These are phyloP conservation scores for Lasiosphaeria ovina DNA, from an alignment of 495 filamentous ascomycete species.

Conservation along the genomic window DNA sequence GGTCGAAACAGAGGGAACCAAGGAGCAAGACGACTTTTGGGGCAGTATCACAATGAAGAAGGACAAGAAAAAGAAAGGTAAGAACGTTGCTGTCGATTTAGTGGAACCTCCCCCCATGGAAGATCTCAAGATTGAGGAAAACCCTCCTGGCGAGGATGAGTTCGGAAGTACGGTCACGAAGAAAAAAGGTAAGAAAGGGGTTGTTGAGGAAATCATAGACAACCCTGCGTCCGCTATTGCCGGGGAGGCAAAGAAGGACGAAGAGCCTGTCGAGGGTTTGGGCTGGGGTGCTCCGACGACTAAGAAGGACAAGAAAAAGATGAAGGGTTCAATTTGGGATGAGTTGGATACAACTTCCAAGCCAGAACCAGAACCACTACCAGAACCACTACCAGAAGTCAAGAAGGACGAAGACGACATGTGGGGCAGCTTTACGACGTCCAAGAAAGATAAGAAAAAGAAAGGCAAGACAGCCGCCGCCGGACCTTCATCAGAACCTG, in stretches of 20 bases:
- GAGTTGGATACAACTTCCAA: not conserved
- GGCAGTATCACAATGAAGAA: constrained; percentile 12
- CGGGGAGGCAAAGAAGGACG: not conserved
- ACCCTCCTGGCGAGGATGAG: too few relatives aligned
- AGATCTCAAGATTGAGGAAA: too few relatives aligned
- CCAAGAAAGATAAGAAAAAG: constrained; percentile 11
- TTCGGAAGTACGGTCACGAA: too few relatives aligned
- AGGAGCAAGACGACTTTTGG: constrained; percentile 25
- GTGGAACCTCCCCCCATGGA: too few relatives aligned
- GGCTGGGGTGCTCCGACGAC: constrained; percentile 4
- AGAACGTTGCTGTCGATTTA: constrained; percentile 10
- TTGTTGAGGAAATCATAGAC: too few relatives aligned
- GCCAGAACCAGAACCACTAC: constrained; percentile 5
- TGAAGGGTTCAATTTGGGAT: not conserved
- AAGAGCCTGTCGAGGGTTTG: constrained; percentile 6
- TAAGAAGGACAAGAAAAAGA: constrained; percentile 10
- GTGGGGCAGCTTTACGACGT: not conserved
- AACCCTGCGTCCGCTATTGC: too few relatives aligned
- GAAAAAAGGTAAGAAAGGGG: too few relatives aligned
- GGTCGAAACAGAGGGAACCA: constrained; percentile 27
- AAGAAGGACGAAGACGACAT: constrained; percentile 2
- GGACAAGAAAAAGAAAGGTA: constrained; percentile 27
- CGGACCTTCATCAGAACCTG: constrained; percentile 11
- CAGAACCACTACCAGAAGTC: constrained; percentile 8
- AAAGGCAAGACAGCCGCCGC: constrained; percentile 5